Percentiles rank a stretch among this genome's conserved stretches.
Evolutionary conservation across 345 rosid species (phyloP).

Genomic region (Triadica sebifera): DNA sequence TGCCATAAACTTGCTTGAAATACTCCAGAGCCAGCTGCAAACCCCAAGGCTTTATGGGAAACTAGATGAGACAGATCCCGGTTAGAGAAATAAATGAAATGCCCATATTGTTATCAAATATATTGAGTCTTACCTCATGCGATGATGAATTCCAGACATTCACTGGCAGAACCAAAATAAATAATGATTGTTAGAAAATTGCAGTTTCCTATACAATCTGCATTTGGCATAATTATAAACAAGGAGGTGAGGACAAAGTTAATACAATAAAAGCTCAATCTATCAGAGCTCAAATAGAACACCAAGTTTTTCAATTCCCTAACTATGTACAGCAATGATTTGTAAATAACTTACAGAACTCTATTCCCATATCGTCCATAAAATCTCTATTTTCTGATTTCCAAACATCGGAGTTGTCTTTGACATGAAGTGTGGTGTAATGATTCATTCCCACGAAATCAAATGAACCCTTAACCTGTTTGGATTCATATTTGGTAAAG

Average conservation of each 20-base stretch:
- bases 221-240: not conserved
- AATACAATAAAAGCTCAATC: no score
- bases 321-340: not conserved
- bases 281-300: no score
- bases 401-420: constrained; percentile 28
- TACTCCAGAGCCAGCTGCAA: constrained; percentile 32
- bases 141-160: not conserved
- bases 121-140: constrained; percentile 1
- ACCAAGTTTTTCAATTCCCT: no score
- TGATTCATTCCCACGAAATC: constrained; percentile 60
- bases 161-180: not conserved
- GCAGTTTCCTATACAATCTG: not conserved
- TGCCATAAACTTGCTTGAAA: constrained; percentile 38
- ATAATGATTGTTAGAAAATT: not conserved
- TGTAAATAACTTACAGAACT: constrained; percentile 18
- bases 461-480: constrained; percentile 53
- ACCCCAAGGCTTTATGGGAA: constrained; percentile 32
- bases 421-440: constrained; percentile 27
- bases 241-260: not conserved
- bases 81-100: not conserved
- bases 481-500: constrained; percentile 55
- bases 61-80: constrained; percentile 21
- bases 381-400: constrained; percentile 33
- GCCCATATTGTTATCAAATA: not conserved
- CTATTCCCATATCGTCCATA: constrained; percentile 31